These are phyloP conservation scores for Daldinia eschscholtzii DNA, from an alignment of 2,329 filamentous ascomycete genomes.

Conservation along the genomic window DNA sequence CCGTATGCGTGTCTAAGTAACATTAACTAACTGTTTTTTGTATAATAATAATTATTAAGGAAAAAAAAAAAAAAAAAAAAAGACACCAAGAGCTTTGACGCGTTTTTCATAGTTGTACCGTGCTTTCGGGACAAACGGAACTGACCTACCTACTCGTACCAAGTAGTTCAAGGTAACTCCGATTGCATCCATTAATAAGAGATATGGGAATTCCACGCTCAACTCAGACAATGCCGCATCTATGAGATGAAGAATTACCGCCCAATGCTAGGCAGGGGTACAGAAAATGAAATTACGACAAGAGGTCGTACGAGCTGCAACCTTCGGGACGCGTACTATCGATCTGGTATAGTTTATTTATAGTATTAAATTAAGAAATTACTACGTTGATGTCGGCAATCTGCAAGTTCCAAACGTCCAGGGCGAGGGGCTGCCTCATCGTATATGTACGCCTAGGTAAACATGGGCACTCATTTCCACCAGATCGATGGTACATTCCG, in stretches of 20 bases:
- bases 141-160: not conserved
- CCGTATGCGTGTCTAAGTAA: not conserved
- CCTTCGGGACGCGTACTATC: not conserved
- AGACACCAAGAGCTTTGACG: not conserved
- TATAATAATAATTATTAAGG: no score
- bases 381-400: not conserved
- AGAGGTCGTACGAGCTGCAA: slow-evolving; percentile 3
- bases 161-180: not conserved
- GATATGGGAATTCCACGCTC: not conserved
- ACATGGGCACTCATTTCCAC: not conserved
- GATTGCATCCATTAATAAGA: not conserved
- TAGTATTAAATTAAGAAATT: not conserved
- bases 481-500: not conserved
- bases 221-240: not conserved
- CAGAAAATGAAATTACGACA: not conserved
- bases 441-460: not conserved
- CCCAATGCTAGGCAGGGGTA: not conserved
- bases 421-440: not conserved
- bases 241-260: not conserved
- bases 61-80: no score
- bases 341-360: not conserved
- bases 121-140: not conserved
- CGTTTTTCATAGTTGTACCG: not conserved
- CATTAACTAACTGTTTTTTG: no score
- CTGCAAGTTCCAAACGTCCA: not conserved